phyloP scores from a whole-genome alignment of 192 early-diverging fungal species.

The Coemansia furcata region DNA sequence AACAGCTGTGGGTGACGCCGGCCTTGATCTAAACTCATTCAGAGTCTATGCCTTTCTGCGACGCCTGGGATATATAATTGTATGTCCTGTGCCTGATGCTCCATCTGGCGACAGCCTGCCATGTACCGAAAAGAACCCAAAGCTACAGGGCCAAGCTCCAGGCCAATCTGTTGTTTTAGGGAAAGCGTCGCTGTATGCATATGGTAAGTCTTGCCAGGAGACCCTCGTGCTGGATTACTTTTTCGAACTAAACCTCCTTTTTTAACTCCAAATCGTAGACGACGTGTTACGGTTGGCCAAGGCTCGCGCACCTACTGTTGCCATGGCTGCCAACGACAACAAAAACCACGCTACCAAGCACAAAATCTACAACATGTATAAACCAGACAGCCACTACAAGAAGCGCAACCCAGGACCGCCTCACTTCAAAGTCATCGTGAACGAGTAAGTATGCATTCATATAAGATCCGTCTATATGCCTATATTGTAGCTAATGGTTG shows the following conservation, averaged over 20 bases:
- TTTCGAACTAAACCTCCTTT: background rate
- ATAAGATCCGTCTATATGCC: background rate
- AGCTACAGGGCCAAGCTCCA: too few species aligned
- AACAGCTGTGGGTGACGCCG: constrained; percentile 4
- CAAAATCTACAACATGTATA: constrained; percentile 24
- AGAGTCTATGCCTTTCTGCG: constrained; percentile 28
- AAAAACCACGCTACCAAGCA: background rate
- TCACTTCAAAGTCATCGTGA: constrained; percentile 22
- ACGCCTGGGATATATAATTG: constrained; percentile 33
- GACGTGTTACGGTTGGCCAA: constrained; percentile 10
- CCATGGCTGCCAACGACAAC: background rate
- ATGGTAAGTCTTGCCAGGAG: background rate
- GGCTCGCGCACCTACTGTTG: background rate
- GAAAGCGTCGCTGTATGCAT: background rate
- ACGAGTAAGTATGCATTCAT: constrained; percentile 16
- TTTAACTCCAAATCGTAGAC: constrained; percentile 4
- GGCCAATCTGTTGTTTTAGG: background rate
- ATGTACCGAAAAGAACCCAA: background rate
- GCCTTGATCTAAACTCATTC: constrained; percentile 19
- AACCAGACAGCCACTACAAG: constrained; percentile 28
- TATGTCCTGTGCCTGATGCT: background rate
- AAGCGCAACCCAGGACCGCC: constrained; percentile 34
- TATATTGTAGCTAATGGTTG: background rate
- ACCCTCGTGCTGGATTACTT: too few species aligned
- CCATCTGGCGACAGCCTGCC: background rate